Conservation (phyloP, 2,329 filamentous ascomycete genomes). For the Sporothrix globosa region DNA sequence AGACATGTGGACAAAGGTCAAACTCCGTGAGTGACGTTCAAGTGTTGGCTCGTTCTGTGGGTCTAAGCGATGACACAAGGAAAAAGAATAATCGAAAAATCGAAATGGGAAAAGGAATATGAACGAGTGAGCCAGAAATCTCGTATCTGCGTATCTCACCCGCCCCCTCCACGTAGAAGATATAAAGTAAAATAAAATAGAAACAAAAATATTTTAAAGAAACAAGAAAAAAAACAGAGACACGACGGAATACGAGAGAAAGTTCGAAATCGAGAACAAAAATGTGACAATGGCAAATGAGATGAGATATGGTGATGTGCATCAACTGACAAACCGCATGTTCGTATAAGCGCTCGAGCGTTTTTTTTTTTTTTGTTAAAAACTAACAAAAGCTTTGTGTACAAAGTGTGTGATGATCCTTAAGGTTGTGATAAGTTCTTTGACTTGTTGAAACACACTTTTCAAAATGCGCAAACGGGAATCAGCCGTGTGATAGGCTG, state of each 20-base stretch:
- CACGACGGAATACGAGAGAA: not conserved
- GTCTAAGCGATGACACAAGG: slow-evolving; percentile 6
- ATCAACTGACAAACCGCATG: slow-evolving; percentile 17
- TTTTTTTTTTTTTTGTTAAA: slow-evolving; percentile 7
- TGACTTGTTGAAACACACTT: not conserved
- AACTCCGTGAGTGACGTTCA: not conserved
- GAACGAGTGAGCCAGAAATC: not conserved
- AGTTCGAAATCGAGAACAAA: not conserved
- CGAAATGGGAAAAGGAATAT: not conserved
- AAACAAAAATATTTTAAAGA: not conserved
- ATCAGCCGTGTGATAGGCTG: slow-evolving; percentile 18
- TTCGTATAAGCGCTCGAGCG: slow-evolving; percentile 28
- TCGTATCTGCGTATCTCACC: slow-evolving; percentile 31
- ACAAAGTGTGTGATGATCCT: slow-evolving; percentile 1
- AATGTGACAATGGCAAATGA: not conserved
- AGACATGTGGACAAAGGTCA: not conserved
- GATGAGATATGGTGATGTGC: slow-evolving; percentile 5
- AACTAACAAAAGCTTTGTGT: not conserved
- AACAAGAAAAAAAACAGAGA: not conserved
- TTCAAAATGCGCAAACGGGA: not conserved
- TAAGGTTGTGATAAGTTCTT: not conserved
- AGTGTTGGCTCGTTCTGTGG: slow-evolving; percentile 15
- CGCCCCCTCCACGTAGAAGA: slow-evolving; percentile 6
- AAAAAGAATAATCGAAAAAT: not conserved
- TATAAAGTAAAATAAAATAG: not conserved